Evolutionary conservation across 2,329 filamentous ascomycete species (phyloP).

Genomic region (Pyrenophora teres): DNA sequence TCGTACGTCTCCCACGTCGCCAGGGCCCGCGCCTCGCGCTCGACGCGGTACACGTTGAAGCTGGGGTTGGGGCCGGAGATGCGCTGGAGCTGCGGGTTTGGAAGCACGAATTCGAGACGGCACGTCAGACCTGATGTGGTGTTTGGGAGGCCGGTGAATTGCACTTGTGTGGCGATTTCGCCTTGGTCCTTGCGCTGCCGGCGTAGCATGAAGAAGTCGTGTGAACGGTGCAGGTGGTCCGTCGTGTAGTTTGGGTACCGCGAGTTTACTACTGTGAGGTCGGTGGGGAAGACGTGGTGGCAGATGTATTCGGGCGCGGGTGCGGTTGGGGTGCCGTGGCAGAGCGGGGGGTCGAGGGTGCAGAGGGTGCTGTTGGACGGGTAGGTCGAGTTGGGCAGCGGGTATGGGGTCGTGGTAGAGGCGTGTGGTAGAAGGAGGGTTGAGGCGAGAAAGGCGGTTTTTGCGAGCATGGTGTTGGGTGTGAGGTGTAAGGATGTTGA

Average conservation of each 20-base stretch:
- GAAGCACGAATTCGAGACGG: slow-evolving; percentile 35
- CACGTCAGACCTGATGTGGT: slow-evolving; percentile 23
- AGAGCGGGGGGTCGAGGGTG: slow-evolving; percentile 3
- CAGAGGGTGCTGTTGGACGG: slow-evolving; percentile 9
- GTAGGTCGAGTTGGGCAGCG: slow-evolving; percentile 14
- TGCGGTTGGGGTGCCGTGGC: background rate
- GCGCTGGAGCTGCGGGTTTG: slow-evolving; percentile 18
- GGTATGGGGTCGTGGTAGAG: slow-evolving; percentile 15
- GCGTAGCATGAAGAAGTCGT: slow-evolving; percentile 37
- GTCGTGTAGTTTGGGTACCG: slow-evolving; percentile 31
- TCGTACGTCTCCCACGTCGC: slow-evolving; percentile 33
- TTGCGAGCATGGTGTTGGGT: background rate
- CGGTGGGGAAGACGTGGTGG: slow-evolving; percentile 25
- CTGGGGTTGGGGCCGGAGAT: slow-evolving; percentile 29
- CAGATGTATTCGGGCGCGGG: slow-evolving; percentile 19
- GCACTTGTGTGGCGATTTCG: slow-evolving; percentile 34
- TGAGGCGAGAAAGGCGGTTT: background rate
- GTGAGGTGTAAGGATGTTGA: no score
- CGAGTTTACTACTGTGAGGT: slow-evolving; percentile 34
- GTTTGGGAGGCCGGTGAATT: slow-evolving; percentile 22
- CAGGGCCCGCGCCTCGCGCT: slow-evolving; percentile 12
- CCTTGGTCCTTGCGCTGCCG: slow-evolving; percentile 26
- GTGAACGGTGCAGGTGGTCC: slow-evolving; percentile 23
- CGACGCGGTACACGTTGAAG: slow-evolving; percentile 34
- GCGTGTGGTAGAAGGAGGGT: slow-evolving; percentile 10